These are phyloP conservation scores for Picea engelmannii DNA, from an alignment of 83 land plant species.

Conservation along the genomic window DNA sequence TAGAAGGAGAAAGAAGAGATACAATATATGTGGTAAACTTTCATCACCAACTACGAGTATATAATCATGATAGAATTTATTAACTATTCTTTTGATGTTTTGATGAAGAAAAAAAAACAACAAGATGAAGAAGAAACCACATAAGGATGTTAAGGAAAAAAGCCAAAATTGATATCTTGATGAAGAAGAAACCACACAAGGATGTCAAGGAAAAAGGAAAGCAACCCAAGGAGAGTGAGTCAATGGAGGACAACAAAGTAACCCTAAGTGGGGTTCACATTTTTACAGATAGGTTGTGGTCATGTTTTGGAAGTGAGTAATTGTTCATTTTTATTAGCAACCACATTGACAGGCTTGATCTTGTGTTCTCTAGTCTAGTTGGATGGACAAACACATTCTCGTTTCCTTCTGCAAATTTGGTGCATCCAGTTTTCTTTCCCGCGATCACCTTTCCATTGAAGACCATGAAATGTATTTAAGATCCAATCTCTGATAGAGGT, in stretches of 20 bases:
- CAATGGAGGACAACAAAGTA: constrained; percentile 14
- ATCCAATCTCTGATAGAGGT: constrained; percentile 9
- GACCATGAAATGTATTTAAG: constrained; percentile 26
- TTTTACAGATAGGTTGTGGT: not conserved
- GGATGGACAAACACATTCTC: constrained; percentile 68
- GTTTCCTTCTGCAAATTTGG: constrained; percentile 51
- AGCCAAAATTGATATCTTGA: no score
- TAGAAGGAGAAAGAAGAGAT: no score
- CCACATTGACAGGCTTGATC: constrained; percentile 46
- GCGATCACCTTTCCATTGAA: constrained; percentile 43
- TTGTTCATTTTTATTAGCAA: constrained; percentile 72
- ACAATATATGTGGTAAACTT: no score
- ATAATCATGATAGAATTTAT: constrained; percentile 77
- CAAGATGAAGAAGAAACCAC: no score
- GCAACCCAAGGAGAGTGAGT: constrained; percentile 13
- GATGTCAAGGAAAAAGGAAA: constrained; percentile 14
- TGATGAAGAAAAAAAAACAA: constrained; percentile 19
- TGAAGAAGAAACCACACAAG: not conserved
- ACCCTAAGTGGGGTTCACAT: not conserved
- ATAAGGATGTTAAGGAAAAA: no score
- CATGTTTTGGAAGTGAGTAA: constrained; percentile 20
- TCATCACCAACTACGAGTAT: constrained; percentile 68
- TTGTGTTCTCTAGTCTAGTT: constrained; percentile 45
- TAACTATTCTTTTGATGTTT: constrained; percentile 56
- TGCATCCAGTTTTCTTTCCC: constrained; percentile 54